These are phyloP conservation scores for Carex sylvatica DNA, from an alignment of 202 grass and related monocot genomes.

Conservation along the genomic window DNA sequence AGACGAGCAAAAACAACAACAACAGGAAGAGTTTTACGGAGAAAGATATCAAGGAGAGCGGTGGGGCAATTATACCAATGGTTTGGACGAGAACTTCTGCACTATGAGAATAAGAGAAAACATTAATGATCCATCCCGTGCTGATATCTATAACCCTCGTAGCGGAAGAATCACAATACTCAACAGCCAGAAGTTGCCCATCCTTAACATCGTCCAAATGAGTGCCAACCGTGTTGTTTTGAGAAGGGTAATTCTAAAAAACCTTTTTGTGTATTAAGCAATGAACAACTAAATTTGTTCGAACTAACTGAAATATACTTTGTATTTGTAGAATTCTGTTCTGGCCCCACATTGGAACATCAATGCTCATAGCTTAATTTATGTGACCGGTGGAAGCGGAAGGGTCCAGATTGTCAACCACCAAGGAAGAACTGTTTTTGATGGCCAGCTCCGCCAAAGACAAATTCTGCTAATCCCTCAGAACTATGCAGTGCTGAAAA, in stretches of 20 bases:
- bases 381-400: constrained; percentile 27
- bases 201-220: constrained; percentile 42
- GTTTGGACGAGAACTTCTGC: constrained; percentile 48
- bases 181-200: constrained; percentile 39
- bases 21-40: not conserved
- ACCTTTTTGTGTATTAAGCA: not conserved
- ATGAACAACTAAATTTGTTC: not conserved
- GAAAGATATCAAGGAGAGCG: not conserved
- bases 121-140: constrained; percentile 33
- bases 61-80: constrained; percentile 21
- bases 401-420: constrained; percentile 13
- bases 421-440: constrained; percentile 21
- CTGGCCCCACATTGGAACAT: constrained; percentile 34
- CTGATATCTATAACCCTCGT: constrained; percentile 36
- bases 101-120: constrained; percentile 34
- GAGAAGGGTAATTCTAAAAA: constrained; percentile 27
- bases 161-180: constrained; percentile 32
- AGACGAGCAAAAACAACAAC: not conserved
- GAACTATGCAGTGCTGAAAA: constrained; percentile 27
- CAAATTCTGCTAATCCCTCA: constrained; percentile 37
- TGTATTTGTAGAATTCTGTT: constrained; percentile 22
- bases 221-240: constrained; percentile 33
- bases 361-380: constrained; percentile 40
- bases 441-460: constrained; percentile 19
- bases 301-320: not conserved